These are phyloP conservation scores for Fagus crenata DNA, from an alignment of 306 rosid genomes.

Conservation along the genomic window DNA sequence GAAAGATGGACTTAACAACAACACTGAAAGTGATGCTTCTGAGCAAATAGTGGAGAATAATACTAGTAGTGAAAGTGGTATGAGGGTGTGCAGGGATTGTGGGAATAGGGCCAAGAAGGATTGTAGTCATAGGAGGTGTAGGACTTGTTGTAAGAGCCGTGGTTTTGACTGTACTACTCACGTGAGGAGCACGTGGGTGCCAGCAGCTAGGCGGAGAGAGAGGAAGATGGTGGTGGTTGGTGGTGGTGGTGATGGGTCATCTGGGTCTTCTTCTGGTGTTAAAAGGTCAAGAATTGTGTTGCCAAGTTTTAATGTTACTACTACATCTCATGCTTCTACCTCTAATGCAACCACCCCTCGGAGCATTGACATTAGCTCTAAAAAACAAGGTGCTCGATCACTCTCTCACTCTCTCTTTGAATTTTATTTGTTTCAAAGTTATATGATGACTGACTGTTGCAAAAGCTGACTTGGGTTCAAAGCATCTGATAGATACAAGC, in stretches of 20 bases:
- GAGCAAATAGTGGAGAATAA: conserved; percentile 16
- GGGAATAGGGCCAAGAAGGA: conserved; percentile 87
- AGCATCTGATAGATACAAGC: background rate
- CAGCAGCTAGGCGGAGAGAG: conserved; percentile 58
- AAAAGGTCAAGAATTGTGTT: conserved; percentile 55
- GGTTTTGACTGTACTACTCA: conserved; percentile 70
- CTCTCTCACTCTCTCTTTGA: background rate
- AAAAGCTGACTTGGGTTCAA: background rate
- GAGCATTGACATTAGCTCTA: conserved; percentile 49
- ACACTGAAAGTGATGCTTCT: conserved; percentile 13
- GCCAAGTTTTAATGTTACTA: conserved; percentile 43
- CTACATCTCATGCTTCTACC: conserved; percentile 55
- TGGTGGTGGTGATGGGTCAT: conserved; percentile 33
- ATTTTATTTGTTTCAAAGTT: background rate
- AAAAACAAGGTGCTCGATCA: conserved; percentile 52
- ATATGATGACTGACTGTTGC: too few relatives aligned
- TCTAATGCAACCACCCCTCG: conserved; percentile 50
- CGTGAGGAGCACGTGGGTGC: conserved; percentile 85
- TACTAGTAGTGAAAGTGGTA: conserved; percentile 33
- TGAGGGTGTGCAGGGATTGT: conserved; percentile 67
- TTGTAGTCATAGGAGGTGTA: conserved; percentile 59
- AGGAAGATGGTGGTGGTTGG: conserved; percentile 37
- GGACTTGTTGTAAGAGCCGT: conserved; percentile 83
- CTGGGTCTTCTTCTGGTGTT: conserved; percentile 49
- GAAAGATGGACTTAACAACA: conserved; percentile 28